These are phyloP conservation scores for Gyromitra esculenta DNA, from an alignment of 2,329 filamentous ascomycete genomes.

Conservation along the genomic window DNA sequence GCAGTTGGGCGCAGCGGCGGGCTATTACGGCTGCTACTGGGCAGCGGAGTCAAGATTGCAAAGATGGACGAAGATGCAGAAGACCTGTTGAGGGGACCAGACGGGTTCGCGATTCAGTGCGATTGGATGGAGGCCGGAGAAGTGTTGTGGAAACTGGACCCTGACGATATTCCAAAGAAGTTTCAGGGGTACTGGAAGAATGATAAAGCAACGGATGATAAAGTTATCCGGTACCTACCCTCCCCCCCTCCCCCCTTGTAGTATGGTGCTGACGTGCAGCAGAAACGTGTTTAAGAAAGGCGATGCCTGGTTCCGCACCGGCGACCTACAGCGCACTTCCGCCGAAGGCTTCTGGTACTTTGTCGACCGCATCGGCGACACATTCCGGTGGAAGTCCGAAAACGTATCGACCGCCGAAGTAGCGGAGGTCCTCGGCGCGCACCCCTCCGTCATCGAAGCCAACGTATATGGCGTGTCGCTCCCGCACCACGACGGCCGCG, in stretches of 20 bases:
- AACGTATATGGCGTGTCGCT: constrained; percentile 87
- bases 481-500: constrained; percentile 82
- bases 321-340: constrained; percentile 81
- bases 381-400: constrained; percentile 83
- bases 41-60: constrained; percentile 68
- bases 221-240: constrained; percentile 75
- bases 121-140: constrained; percentile 75
- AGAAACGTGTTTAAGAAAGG: constrained; percentile 69
- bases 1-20: constrained; percentile 79
- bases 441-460: constrained; percentile 75
- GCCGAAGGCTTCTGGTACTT: constrained; percentile 78
- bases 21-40: constrained; percentile 68
- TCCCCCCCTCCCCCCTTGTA: constrained; percentile 59
- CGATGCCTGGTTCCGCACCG: constrained; percentile 84
- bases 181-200: constrained; percentile 89
- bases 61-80: constrained; percentile 77
- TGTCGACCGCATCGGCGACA: constrained; percentile 81
- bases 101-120: constrained; percentile 72
- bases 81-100: constrained; percentile 72
- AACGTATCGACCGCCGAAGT: constrained; percentile 87
- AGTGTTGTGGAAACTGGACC: constrained; percentile 75
- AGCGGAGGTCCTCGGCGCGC: constrained; percentile 74
- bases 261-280: not conserved
- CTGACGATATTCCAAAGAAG: constrained; percentile 69
- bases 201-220: constrained; percentile 73